Evolutionary conservation across 768 basidiomycete species (phyloP), one percentile per base, ranked within the genome.

Genomic region (Dioszegia hungarica): DNA sequence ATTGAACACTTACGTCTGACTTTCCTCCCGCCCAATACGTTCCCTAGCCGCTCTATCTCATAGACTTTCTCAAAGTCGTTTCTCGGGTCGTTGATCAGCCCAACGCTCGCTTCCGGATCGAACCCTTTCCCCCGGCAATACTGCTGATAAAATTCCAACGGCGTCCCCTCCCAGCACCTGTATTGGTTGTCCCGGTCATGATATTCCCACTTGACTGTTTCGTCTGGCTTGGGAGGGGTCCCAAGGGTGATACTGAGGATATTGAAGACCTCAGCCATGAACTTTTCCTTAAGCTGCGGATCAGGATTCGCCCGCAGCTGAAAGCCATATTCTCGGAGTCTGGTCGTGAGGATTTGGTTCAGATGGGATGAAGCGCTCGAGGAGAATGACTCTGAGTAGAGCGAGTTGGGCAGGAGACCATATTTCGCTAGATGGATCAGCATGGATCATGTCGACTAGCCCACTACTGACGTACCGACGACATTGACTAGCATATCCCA

Each of bases 21-120:
- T 19, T 86, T 83, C 4, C 89, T 81, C 6, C 85, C 90, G 60
- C 88, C 88, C 86, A 88, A 90, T 43, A 98, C 79, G 67, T 97
- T 97, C 17, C 93, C 93, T 34, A 97, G 84, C 68, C 89, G 86
- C 67, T 93, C 85, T 19, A 97, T 90, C 0, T 90, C 90, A 78
- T 93, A 93, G 12, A 94, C 80, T 75, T 85, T 86, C 44, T 81
- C 81, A 74, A 86, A 90, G 20, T 79, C 79, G 72, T 97, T 93
- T 22, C 94, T 83, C 9, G 39, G 9, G 72, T 98, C 94, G 67
- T 98, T 87, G 75, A 98, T 90, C 9, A 98, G 82, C 29, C 90
- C 94, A 81, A 98, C 93, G 2, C 81, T 85, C 24, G 90, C 88
- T 1, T 79, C 71, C 2, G 85, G 84, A 83, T 88, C 85, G 17